Evolutionary conservation across 1,284 basidiomycete species (phyloP), one percentile per base, ranked within the genome.

Genomic region (Fomitopsis schrenkii): DNA sequence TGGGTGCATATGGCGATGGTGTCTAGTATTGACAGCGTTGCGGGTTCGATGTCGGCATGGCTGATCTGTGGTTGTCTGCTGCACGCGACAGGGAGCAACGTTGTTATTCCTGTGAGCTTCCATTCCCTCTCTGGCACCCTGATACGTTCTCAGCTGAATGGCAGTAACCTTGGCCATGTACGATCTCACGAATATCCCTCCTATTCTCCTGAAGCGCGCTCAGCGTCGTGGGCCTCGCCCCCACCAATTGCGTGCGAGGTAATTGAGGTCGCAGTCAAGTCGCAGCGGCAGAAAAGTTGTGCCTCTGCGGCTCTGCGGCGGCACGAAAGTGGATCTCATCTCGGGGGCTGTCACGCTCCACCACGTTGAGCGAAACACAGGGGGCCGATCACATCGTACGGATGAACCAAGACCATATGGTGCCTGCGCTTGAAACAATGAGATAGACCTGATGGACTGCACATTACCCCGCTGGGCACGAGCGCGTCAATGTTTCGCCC

Each of bases 301-400:
- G 35, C 17, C 52, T 40, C 35, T 53, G 22, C 22, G 22, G 22
- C 22, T 22, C 22, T 33, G 33, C 50, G 50, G 45, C 30, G 2
- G 50, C 30, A 30, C 52, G 36, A 40, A 54, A 54, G 35, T 19
- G 52, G 38, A 54, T 54, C 52, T 54, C 52, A 54, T 54, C 52
- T 54, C 52, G 52, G 52, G 35, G 35, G 19, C 36, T 54, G 52
- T 54, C 52, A 30, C 14, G 15, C 52, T 36, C 52, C 35, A 54
- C 22, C 52, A 33, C 14, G 52, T 22, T 35, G 52, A 36, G 40
- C 52, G 33, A 40, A 54, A 7, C n/a, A n/a, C 9, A 28, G 9
- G 17, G 48, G 48, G 48, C 52, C 52, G 52, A 54, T 54, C 52
- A 7, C 52, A 54, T 54, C 52, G 33, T 36, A 17, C n/a, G 52